Conservation (phyloP, 2,329 filamentous ascomycete species). For the Sclerotinia sclerotiorum region DNA sequence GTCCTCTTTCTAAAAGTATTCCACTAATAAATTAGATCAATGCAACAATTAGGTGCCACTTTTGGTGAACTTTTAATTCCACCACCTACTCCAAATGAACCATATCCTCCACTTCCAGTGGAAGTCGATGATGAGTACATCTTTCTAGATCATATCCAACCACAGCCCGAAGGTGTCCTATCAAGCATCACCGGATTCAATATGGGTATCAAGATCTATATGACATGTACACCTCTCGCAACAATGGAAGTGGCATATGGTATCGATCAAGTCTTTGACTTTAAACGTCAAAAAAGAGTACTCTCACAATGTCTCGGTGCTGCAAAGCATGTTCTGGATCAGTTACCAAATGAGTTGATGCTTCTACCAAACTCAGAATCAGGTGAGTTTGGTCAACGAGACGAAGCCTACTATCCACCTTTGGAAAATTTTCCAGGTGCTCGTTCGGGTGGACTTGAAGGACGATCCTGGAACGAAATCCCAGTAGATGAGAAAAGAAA, state of each 20-base stretch:
- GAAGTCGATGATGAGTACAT: conserved; percentile 86
- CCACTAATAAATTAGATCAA: conserved; percentile 52
- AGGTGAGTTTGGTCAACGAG: conserved; percentile 43
- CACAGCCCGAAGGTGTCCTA: conserved; percentile 65
- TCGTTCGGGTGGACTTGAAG: conserved; percentile 39
- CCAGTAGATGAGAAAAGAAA: conserved; percentile 45
- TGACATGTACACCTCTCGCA: conserved; percentile 74
- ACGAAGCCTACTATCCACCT: conserved; percentile 55
- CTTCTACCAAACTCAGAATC: conserved; percentile 48
- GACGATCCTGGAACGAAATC: conserved; percentile 24
- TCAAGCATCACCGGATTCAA: conserved; percentile 80
- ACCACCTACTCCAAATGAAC: conserved; percentile 71
- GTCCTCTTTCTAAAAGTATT: background rate
- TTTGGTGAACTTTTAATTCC: conserved; percentile 73
- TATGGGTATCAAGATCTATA: conserved; percentile 73
- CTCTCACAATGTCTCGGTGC: conserved; percentile 68
- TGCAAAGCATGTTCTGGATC: conserved; percentile 67
- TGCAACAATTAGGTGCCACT: conserved; percentile 73
- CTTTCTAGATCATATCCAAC: conserved; percentile 65
- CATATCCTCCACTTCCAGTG: conserved; percentile 74
- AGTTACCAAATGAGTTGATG: conserved; percentile 67
- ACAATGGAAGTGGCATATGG: conserved; percentile 83
- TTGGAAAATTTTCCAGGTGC: conserved; percentile 43
- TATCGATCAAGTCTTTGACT: conserved; percentile 71
- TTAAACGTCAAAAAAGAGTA: conserved; percentile 73